phyloP scores from a whole-genome alignment of 768 basidiomycete genomes.

The Tricholoma furcatifolium region DNA sequence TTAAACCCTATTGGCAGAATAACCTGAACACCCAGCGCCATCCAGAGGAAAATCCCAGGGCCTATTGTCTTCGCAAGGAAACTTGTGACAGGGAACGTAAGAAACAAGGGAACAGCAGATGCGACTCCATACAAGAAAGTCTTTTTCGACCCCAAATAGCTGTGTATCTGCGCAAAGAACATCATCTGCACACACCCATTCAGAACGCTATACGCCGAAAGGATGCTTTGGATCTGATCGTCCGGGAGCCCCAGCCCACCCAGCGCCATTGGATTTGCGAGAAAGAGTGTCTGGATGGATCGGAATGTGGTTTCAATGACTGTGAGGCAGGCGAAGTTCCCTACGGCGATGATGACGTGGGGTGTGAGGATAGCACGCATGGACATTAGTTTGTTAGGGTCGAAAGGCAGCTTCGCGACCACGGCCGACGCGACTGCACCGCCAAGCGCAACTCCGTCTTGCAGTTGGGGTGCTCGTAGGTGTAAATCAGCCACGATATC shows the following conservation, averaged over 20 bases:
- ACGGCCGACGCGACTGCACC: conserved; percentile 6
- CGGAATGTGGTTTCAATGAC: conserved; percentile 64
- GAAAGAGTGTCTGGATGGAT: conserved; percentile 65
- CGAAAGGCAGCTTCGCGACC: conserved; percentile 1
- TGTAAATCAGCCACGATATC: background rate
- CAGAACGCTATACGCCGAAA: conserved; percentile 55
- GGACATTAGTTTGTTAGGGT: conserved; percentile 37
- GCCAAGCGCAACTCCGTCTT: conserved; percentile 1
- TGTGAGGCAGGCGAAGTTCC: conserved; percentile 64
- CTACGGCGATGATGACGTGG: conserved; percentile 55
- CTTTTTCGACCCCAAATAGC: conserved; percentile 58
- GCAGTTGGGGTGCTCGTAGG: conserved; percentile 11
- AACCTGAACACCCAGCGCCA: conserved; percentile 46
- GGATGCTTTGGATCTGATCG: conserved; percentile 58
- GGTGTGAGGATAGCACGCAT: conserved; percentile 48
- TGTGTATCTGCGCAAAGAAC: conserved; percentile 59
- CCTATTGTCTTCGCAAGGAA: conserved; percentile 48
- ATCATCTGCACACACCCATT: conserved; percentile 66
- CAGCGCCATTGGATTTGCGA: conserved; percentile 59
- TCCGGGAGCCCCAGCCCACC: conserved; percentile 72
- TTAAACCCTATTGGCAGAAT: conserved; percentile 43
- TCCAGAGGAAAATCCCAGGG: conserved; percentile 44
- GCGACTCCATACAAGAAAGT: conserved; percentile 53
- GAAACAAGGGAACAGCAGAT: conserved; percentile 49
- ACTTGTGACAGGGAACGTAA: conserved; percentile 61